A percentile compares a stretch with the other conserved stretches of the same genome.
These are phyloP conservation scores for Talaromyces verruculosus DNA, from an alignment of 2,329 filamentous ascomycete species.

Conservation along the genomic window DNA sequence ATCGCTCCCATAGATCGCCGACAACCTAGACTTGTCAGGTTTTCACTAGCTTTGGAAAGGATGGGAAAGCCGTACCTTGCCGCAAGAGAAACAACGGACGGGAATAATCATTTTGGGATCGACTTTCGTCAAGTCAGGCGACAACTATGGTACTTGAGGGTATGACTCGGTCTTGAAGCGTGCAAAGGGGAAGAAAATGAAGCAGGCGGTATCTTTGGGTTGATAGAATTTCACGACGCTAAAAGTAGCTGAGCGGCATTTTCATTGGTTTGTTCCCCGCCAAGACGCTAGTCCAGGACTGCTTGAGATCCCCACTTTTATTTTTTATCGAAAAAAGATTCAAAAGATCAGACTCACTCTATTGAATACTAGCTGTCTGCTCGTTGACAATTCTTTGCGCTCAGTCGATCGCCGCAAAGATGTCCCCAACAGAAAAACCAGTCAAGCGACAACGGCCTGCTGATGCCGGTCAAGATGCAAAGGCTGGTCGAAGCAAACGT, in stretches of 20 bases:
- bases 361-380: neutral
- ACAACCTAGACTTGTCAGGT: slow-evolving; percentile 66
- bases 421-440: slow-evolving; percentile 11
- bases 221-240: slow-evolving; percentile 15
- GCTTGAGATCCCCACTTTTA: slow-evolving; percentile 15
- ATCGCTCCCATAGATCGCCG: slow-evolving; percentile 95
- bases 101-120: slow-evolving; percentile 84
- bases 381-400: neutral
- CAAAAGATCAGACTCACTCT: neutral
- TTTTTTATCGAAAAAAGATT: slow-evolving; percentile 19
- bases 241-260: neutral
- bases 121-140: neutral
- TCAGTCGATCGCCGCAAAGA: neutral
- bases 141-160: neutral
- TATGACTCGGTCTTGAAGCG: neutral
- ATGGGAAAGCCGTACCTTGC: slow-evolving; percentile 66
- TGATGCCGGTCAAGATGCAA: slow-evolving; percentile 14
- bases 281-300: slow-evolving; percentile 17
- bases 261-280: neutral
- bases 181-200: slow-evolving; percentile 6
- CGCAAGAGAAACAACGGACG: slow-evolving; percentile 97
- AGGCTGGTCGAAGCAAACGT: slow-evolving; percentile 12
- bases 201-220: neutral
- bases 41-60: slow-evolving; percentile 9
- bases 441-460: slow-evolving; percentile 20